Conservation (phyloP, 768 basidiomycete species). For the Trametes punicea region DNA sequence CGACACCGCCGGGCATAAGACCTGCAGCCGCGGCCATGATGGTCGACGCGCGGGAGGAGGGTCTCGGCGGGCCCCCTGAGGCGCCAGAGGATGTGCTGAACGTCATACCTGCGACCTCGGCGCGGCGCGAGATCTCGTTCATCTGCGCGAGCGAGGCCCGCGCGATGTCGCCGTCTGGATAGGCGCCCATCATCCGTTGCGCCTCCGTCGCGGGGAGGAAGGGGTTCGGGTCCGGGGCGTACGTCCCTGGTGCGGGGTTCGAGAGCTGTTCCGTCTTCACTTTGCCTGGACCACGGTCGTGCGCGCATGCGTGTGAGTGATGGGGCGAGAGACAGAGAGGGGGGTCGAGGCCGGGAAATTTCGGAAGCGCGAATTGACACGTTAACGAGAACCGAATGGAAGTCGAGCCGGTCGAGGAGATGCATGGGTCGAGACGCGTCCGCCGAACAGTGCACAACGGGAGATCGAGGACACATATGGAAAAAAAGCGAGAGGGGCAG, state of each 20-base stretch:
- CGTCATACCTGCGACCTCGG: slow-evolving; percentile 42
- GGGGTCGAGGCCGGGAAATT: background rate
- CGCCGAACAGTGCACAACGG: slow-evolving; percentile 31
- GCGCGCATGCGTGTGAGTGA: background rate
- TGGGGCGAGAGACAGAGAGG: background rate
- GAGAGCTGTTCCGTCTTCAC: slow-evolving; percentile 31
- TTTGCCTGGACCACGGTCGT: slow-evolving; percentile 28
- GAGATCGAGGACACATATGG: slow-evolving; percentile 4
- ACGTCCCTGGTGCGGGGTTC: slow-evolving; percentile 15
- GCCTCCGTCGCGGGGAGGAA: slow-evolving; percentile 60
- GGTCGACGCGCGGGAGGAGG: slow-evolving; percentile 26
- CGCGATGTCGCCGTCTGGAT: slow-evolving; percentile 57
- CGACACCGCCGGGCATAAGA: slow-evolving; percentile 26
- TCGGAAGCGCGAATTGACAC: slow-evolving; percentile 3
- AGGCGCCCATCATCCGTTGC: slow-evolving; percentile 47
- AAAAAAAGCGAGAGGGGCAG: slow-evolving; percentile 15
- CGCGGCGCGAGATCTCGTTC: slow-evolving; percentile 72
- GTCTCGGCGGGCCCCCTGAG: slow-evolving; percentile 18
- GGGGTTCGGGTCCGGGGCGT: slow-evolving; percentile 36
- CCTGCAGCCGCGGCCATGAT: slow-evolving; percentile 32
- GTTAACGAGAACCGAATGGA: background rate
- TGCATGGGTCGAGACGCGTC: slow-evolving; percentile 11
- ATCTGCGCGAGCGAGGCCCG: slow-evolving; percentile 71
- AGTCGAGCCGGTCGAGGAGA: background rate
- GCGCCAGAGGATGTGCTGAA: slow-evolving; percentile 21